Conservation (phyloP, 75 land plant genomes). For the Cunninghamia lanceolata region DNA sequence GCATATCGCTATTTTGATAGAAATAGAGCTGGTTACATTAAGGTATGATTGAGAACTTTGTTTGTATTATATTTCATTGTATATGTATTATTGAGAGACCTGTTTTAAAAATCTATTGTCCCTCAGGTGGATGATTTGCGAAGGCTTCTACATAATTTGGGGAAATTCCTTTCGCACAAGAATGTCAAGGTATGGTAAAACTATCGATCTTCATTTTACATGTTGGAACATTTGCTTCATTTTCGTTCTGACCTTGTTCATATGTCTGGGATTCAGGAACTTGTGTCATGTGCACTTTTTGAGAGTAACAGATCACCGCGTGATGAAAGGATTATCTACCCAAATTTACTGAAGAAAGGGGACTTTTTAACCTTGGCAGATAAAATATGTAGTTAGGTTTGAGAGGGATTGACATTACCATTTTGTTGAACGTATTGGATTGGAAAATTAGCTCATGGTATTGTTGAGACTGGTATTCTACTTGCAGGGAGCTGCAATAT, state of each 20-base stretch:
- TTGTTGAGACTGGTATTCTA: neutral
- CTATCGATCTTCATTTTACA: neutral
- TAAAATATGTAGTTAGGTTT: neutral
- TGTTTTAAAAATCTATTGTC: neutral
- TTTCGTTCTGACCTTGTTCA: neutral
- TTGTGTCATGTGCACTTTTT: conserved; percentile 39
- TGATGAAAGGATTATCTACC: conserved; percentile 58
- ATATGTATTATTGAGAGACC: neutral
- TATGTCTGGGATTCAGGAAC: conserved; percentile 30
- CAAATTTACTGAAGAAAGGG: conserved; percentile 34
- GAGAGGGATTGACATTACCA: neutral
- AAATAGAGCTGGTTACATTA: conserved; percentile 72
- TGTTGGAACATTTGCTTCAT: neutral
- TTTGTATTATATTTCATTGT: neutral
- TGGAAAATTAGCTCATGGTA: neutral
- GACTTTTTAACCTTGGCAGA: neutral
- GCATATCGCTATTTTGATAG: conserved; percentile 92
- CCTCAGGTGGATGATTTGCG: conserved; percentile 93
- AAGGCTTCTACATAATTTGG: conserved; percentile 72
- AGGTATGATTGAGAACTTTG: conserved; percentile 32
- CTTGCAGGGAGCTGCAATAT: neutral
- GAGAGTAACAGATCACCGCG: conserved; percentile 56
- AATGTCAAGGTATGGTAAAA: conserved; percentile 74
- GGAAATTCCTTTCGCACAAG: conserved; percentile 72
- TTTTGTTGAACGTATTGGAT: neutral